These are phyloP conservation scores for Nemania sp. DNA, from an alignment of 2,329 filamentous ascomycete genomes.

Conservation along the genomic window DNA sequence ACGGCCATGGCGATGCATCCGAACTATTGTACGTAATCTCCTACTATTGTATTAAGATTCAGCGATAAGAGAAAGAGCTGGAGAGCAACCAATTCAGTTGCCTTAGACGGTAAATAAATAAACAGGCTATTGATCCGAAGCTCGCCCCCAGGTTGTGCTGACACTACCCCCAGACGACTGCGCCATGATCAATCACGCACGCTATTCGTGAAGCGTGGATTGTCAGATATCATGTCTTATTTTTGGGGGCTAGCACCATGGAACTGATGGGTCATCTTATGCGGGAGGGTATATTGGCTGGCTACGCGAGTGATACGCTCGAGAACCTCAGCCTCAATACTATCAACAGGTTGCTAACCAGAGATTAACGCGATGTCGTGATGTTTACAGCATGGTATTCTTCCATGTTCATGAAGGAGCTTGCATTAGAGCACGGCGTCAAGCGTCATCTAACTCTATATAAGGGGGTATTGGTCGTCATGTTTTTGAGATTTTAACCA, in stretches of 20 bases:
- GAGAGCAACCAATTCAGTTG: neutral
- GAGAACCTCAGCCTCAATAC: neutral
- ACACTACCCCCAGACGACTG: neutral
- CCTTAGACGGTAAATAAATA: constrained; percentile 27
- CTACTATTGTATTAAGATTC: neutral
- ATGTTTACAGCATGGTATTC: neutral
- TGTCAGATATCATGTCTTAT: neutral
- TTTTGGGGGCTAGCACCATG: constrained; percentile 16
- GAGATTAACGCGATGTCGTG: neutral
- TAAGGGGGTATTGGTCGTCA: neutral
- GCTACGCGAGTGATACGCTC: neutral
- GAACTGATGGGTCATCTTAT: neutral
- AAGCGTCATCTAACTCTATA: neutral
- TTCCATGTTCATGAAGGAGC: neutral
- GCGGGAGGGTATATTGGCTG: neutral
- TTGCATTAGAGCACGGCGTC: neutral
- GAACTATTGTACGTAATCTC: neutral
- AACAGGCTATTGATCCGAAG: constrained; percentile 17
- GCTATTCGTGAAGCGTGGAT: neutral
- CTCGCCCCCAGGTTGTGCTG: constrained; percentile 29
- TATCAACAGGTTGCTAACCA: neutral
- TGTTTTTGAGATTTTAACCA: neutral
- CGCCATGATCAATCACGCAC: constrained; percentile 17
- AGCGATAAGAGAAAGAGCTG: neutral
- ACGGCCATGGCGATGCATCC: neutral